These are phyloP conservation scores for Cladosporium colombiae DNA, from an alignment of 2,329 filamentous ascomycete genomes.

Conservation along the genomic window DNA sequence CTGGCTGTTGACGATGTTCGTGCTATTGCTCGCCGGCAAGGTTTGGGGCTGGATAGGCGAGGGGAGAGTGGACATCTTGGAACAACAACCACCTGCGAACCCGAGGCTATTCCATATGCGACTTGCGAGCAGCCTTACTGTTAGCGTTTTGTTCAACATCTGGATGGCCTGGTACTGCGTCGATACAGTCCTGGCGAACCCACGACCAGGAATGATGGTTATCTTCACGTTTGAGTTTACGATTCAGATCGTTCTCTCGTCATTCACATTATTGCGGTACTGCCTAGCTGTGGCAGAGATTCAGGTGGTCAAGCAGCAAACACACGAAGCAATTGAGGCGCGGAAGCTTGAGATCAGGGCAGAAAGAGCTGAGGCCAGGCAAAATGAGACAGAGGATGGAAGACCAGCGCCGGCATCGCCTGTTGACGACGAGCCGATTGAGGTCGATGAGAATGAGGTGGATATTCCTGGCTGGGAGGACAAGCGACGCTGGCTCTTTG, in stretches of 20 bases:
- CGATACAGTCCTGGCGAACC: constrained; percentile 79
- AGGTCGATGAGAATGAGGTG: constrained; percentile 89
- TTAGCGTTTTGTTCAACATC: constrained; percentile 78
- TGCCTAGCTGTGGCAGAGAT: constrained; percentile 75
- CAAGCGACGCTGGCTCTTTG: constrained; percentile 90
- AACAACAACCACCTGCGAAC: constrained; percentile 91
- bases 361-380: constrained; percentile 42
- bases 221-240: constrained; percentile 99
- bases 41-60: constrained; percentile 99
- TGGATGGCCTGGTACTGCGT: constrained; percentile 81
- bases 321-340: constrained; percentile 66
- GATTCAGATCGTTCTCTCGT: constrained; percentile 76
- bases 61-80: constrained; percentile 87
- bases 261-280: constrained; percentile 79
- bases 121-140: constrained; percentile 72
- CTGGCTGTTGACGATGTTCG: constrained; percentile 97
- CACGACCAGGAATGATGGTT: constrained; percentile 98
- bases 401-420: constrained; percentile 46
- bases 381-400: constrained; percentile 39
- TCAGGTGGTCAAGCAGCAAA: constrained; percentile 73
- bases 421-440: constrained; percentile 57
- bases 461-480: constrained; percentile 96
- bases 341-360: constrained; percentile 66
- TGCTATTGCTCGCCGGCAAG: constrained; percentile 86
- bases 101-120: constrained; percentile 84